Conservation (phyloP, 202 grass and related monocot species). For the Schoenoplectus tabernaemontani region DNA sequence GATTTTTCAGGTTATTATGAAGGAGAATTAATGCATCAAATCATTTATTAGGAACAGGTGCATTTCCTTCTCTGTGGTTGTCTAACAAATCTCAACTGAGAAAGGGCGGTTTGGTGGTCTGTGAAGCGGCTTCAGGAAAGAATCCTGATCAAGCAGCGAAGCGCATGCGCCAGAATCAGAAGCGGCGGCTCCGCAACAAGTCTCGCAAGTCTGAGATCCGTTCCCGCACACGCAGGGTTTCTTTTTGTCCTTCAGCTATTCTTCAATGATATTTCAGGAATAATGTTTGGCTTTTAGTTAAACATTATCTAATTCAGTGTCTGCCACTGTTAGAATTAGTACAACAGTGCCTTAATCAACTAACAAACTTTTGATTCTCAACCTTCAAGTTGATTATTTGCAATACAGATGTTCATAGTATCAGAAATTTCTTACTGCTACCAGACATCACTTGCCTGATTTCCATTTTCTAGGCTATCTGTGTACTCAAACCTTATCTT, state of each 20-base stretch:
- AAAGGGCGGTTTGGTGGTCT: constrained; percentile 52
- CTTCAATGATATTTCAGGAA: background rate
- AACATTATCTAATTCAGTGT: background rate
- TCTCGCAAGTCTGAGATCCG: constrained; percentile 84
- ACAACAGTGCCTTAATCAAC: background rate
- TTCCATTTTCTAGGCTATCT: background rate
- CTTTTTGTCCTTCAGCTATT: background rate
- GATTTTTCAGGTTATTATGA: background rate
- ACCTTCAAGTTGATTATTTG: background rate
- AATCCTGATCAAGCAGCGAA: constrained; percentile 67
- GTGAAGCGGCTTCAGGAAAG: constrained; percentile 48
- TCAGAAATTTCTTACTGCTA: background rate
- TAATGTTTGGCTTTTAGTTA: background rate
- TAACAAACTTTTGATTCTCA: background rate
- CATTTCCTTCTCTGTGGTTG: background rate
- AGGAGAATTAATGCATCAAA: background rate
- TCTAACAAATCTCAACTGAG: constrained; percentile 31
- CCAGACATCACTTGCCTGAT: background rate
- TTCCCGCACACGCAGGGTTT: constrained; percentile 77
- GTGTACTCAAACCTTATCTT: background rate
- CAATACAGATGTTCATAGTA: background rate
- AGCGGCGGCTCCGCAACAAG: constrained; percentile 59
- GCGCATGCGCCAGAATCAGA: constrained; percentile 78
- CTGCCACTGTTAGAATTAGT: background rate
- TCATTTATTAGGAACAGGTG: background rate